Evolutionary conservation across 164 flowering plant species (phyloP).

Genomic region (Pachysandra terminalis): DNA sequence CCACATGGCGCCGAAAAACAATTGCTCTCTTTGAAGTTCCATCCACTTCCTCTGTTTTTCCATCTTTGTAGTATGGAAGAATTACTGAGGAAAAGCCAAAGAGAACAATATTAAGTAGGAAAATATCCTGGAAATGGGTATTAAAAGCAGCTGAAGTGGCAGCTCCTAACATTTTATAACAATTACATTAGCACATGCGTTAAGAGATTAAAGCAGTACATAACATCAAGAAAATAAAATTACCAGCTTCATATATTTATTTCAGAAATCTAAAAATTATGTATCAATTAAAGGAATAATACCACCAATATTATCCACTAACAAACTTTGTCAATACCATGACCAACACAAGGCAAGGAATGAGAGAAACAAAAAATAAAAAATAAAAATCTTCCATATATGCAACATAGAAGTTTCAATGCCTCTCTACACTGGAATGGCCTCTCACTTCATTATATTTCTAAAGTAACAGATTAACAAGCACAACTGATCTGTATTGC

Average conservation of each 20-base stretch:
- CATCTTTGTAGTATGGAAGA: conserved; percentile 85
- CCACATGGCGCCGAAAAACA: conserved; percentile 73
- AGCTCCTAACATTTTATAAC: too few species aligned
- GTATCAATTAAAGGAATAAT: background rate
- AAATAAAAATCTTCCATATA: too few species aligned
- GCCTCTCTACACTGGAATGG: too few species aligned
- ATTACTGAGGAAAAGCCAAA: conserved; percentile 51
- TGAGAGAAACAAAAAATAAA: background rate
- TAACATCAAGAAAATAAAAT: background rate
- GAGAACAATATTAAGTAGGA: background rate
- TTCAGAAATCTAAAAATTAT: too few species aligned
- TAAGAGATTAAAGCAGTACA: background rate
- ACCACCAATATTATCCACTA: background rate
- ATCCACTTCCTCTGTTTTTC: conserved; percentile 26
- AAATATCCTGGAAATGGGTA: background rate
- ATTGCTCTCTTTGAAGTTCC: conserved; percentile 51
- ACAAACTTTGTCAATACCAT: background rate
- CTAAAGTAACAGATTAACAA: too few species aligned
- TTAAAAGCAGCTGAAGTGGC: background rate
- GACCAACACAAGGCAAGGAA: background rate
- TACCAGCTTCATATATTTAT: background rate
- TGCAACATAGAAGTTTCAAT: too few species aligned
- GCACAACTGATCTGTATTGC: too few species aligned
- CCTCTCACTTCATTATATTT: too few species aligned
- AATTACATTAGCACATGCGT: background rate